A percentile compares a stretch with the other conserved stretches of the same genome.
phyloP scores from a whole-genome alignment of 108 stramenopile genomes.

The Fragilaria radians region DNA sequence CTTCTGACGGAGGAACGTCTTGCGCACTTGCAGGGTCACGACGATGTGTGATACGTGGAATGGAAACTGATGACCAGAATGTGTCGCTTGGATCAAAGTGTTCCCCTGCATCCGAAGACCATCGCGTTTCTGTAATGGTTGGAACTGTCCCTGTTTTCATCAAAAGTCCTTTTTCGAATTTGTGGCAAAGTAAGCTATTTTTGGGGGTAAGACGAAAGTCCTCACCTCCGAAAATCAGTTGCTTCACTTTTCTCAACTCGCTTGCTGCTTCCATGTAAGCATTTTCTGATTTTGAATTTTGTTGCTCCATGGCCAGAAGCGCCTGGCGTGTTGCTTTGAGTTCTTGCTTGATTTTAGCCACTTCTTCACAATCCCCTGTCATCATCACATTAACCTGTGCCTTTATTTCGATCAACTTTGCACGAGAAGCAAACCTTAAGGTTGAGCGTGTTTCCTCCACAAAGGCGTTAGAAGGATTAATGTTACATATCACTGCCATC shows the following conservation, averaged over 20 bases:
- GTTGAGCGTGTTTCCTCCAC: conserved; percentile 95
- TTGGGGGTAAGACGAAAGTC: background rate
- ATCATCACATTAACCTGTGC: conserved; percentile 74
- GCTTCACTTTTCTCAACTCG: background rate
- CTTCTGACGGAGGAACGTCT: background rate
- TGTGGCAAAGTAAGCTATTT: background rate
- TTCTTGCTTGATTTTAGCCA: conserved; percentile 72
- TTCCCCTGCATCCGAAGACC: background rate
- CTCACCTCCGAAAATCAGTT: background rate
- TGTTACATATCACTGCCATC: conserved; percentile 93
- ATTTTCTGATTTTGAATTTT: background rate
- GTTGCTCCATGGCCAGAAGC: conserved; percentile 37
- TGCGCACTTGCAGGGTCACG: background rate
- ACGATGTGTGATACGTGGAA: background rate
- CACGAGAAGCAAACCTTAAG: conserved; percentile 88
- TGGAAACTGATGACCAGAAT: background rate
- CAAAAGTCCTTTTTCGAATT: background rate
- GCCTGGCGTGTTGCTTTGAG: conserved; percentile 37
- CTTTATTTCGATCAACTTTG: conserved; percentile 78
- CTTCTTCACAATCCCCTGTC: conserved; percentile 57
- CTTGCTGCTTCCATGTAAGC: background rate
- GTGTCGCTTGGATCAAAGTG: background rate
- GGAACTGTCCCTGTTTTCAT: background rate
- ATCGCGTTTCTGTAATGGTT: background rate
- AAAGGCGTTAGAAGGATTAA: conserved; percentile 77